These are phyloP conservation scores for Bisporella sp. DNA, from an alignment of 2,329 filamentous ascomycete genomes.

Conservation along the genomic window DNA sequence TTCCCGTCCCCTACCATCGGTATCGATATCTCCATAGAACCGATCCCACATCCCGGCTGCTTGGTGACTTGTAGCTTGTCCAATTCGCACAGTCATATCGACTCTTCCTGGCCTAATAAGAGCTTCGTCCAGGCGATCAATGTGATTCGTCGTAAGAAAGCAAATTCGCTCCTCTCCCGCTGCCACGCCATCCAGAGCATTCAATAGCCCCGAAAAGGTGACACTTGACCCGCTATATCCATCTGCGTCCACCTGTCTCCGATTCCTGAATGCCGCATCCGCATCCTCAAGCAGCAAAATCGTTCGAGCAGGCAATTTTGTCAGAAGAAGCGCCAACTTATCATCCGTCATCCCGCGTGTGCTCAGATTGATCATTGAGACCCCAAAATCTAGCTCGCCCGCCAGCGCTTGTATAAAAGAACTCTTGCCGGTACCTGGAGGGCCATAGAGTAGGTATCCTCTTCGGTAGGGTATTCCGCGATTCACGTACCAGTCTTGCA, in stretches of 20 bases:
- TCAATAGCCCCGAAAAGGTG: conserved; percentile 87
- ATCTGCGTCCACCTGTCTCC: conserved; percentile 50
- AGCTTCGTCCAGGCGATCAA: conserved; percentile 78
- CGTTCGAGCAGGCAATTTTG: conserved; percentile 43
- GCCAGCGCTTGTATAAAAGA: conserved; percentile 95
- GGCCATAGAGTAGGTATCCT: conserved; percentile 74
- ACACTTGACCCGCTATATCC: conserved; percentile 24
- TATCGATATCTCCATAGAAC: conserved; percentile 82
- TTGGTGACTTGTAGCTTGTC: conserved; percentile 80
- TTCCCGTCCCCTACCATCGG: conserved; percentile 51
- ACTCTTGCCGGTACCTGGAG: conserved; percentile 73
- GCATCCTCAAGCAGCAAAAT: conserved; percentile 52
- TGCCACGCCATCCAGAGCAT: conserved; percentile 83
- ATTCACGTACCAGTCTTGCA: conserved; percentile 85
- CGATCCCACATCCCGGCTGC: conserved; percentile 86
- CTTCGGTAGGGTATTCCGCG: conserved; percentile 70
- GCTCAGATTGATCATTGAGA: conserved; percentile 47
- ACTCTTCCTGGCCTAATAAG: conserved; percentile 86
- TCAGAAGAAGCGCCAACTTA: conserved; percentile 41
- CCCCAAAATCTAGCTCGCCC: conserved; percentile 49
- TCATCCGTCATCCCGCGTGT: conserved; percentile 50
- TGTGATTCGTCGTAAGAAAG: conserved; percentile 93
- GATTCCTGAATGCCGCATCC: conserved; percentile 39
- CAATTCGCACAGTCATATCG: conserved; percentile 86
- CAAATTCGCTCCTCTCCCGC: conserved; percentile 91